Conservation (phyloP, 768 basidiomycete genomes). For the Kwoniella botswanensis region DNA sequence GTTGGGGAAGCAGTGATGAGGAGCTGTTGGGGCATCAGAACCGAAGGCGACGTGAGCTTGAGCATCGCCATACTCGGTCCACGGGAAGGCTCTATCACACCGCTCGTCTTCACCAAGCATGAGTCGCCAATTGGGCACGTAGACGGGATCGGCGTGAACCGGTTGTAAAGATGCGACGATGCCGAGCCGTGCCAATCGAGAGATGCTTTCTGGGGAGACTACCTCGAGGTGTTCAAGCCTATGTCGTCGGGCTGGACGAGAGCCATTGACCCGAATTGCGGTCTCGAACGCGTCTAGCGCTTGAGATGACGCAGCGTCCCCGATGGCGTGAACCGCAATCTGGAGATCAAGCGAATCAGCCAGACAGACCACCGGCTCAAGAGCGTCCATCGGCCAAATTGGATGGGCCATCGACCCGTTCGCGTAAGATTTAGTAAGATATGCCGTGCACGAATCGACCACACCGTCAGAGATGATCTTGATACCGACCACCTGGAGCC, state of each 20-base stretch:
- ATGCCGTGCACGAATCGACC: conserved; percentile 37
- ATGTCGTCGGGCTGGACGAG: conserved; percentile 11
- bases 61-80: conserved; percentile 27
- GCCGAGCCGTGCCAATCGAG: conserved; percentile 26
- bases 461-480: conserved; percentile 43
- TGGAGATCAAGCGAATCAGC: conserved; percentile 33
- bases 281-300: conserved; percentile 34
- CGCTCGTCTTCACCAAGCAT: conserved; percentile 32
- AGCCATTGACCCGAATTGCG: conserved; percentile 23
- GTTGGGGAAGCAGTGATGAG: conserved; percentile 30
- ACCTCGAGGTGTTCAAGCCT: conserved; percentile 40
- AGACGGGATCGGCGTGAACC: conserved; percentile 34
- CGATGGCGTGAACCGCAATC: conserved; percentile 38
- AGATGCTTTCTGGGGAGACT: conserved; percentile 23
- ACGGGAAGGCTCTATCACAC: conserved; percentile 32
- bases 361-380: conserved; percentile 20
- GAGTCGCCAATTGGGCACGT: conserved; percentile 27
- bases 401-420: conserved; percentile 25
- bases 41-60: conserved; percentile 29
- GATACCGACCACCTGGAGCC: conserved; percentile 33
- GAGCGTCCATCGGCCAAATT: conserved; percentile 30
- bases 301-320: conserved; percentile 32
- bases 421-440: conserved; percentile 29
- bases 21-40: conserved; percentile 33
- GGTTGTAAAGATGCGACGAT: conserved; percentile 40